Evolutionary conservation across 2,329 filamentous ascomycete genomes (phyloP).

Genomic region (Hirsutella minnesotensis): DNA sequence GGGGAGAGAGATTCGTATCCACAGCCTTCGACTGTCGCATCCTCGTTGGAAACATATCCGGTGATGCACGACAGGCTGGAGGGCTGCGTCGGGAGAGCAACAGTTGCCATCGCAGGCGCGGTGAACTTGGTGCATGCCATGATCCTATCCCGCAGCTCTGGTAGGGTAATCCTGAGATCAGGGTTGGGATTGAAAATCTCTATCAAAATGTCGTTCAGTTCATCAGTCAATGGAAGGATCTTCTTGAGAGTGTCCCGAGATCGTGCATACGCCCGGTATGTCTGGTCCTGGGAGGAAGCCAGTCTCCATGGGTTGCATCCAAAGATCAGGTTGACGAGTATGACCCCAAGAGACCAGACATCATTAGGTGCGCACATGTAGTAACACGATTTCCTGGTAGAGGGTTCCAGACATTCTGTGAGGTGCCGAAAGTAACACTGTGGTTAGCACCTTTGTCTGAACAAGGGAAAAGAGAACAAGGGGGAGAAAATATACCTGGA

Average conservation of each 20-base stretch:
- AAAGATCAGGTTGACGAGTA: slow-evolving; percentile 93
- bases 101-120: slow-evolving; percentile 22
- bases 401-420: slow-evolving; percentile 86
- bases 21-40: slow-evolving; percentile 29
- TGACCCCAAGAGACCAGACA: slow-evolving; percentile 95
- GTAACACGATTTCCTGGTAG: slow-evolving; percentile 57
- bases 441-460: no score
- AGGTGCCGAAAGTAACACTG: no score
- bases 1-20: slow-evolving; percentile 37
- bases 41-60: no score
- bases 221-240: slow-evolving; percentile 81
- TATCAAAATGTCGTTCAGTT: slow-evolving; percentile 77
- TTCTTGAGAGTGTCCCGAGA: slow-evolving; percentile 80
- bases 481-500: slow-evolving; percentile 60
- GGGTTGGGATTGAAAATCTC: slow-evolving; percentile 84
- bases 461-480: slow-evolving; percentile 2
- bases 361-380: slow-evolving; percentile 94
- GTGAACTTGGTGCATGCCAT: slow-evolving; percentile 67
- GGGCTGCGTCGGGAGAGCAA: slow-evolving; percentile 6
- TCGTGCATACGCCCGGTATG: slow-evolving; percentile 81
- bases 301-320: slow-evolving; percentile 99
- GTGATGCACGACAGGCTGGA: slow-evolving; percentile 24
- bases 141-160: slow-evolving; percentile 69
- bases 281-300: slow-evolving; percentile 84
- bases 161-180: slow-evolving; percentile 66